Base-by-base conservation (phyloP, 2,329 filamentous ascomycete species). In the Hymenoscyphus occultus region DNA sequence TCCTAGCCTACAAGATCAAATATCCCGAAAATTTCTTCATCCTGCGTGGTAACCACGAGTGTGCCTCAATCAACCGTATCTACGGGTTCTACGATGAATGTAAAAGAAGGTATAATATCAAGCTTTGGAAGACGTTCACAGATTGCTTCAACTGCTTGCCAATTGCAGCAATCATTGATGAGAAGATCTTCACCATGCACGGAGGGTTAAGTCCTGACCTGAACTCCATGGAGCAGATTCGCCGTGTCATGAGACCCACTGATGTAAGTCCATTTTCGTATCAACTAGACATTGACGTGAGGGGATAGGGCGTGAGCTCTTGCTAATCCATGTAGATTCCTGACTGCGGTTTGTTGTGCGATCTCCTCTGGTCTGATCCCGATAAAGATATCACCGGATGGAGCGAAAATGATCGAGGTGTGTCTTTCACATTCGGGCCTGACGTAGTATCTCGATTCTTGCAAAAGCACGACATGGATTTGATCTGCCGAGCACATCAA, bases 111-210 rank as follows among this genome's bases (percentile, higher is more conserved):
- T 98, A 96, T 83, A 99, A 98, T 81, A 97, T 98, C 84, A 98
- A 98, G 86, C 86, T 98, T 68, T 98, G 94, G 94, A 99, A 99
- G 86, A 98, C 94, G 1, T 98, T 99, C 78, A 97, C 93, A 69
- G 94, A 99, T 79, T 97, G 93, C 85, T 99, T 99, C 87, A 99
- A 99, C 85, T 97, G 93, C 81, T 82, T 98, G 76, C 94, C 94
- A 59, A 98, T 99, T 78, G 95, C 94, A 65, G 94, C 95, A 72
- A 99, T 99, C 80, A 97, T 99, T 74, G 94, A 97, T 76, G 95
- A 97, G 84, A 99, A 98, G 90, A 99, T 99, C 77, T 98, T 99
- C 84, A 97, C 93, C 77, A 97, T 99, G 94, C 95, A 99, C 81
- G 95, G 95, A 77, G 95, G 95, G 76, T 82, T 99, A 75, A 97